Percentiles rank a stretch among this genome's conserved stretches.
Conservation (phyloP, 2,329 filamentous ascomycete species). For the Apiospora hydei region DNA sequence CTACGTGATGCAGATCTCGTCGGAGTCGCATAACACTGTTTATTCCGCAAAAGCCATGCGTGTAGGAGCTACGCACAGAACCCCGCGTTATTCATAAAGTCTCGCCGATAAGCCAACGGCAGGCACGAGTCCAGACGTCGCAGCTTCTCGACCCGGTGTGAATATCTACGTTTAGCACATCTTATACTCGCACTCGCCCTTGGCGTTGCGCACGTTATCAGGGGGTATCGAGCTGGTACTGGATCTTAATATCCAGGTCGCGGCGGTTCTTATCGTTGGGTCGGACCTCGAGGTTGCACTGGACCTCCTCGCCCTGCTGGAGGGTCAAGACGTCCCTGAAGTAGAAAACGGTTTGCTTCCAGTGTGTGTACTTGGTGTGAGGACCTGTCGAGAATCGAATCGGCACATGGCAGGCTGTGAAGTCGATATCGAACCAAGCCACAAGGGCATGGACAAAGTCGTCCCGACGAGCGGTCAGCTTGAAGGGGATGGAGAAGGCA, state of each 20-base stretch:
- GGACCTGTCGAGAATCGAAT: conserved; percentile 96
- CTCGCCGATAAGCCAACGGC: neutral
- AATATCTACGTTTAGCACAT: conserved; percentile 63
- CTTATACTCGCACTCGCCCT: conserved; percentile 81
- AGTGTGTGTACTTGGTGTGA: conserved; percentile 99
- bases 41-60: neutral
- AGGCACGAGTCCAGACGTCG: neutral
- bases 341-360: conserved; percentile 99
- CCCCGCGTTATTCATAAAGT: neutral
- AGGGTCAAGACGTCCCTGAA: conserved; percentile 92
- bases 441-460: conserved; percentile 97
- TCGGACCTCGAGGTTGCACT: conserved; percentile 77
- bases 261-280: conserved; percentile 94
- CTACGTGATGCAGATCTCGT: neutral
- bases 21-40: neutral
- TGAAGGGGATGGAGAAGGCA: conserved; percentile 81
- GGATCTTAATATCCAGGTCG: conserved; percentile 89
- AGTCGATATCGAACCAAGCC: conserved; percentile 99
- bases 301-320: conserved; percentile 82
- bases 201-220: conserved; percentile 72
- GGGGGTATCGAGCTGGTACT: conserved; percentile 80
- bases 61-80: neutral
- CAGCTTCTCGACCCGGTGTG: neutral
- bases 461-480: conserved; percentile 78
- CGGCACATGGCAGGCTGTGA: conserved; percentile 97